Base-by-base conservation (phyloP, 371 early-diverging fungal genomes). In the Funneliformis caledonium region DNA sequence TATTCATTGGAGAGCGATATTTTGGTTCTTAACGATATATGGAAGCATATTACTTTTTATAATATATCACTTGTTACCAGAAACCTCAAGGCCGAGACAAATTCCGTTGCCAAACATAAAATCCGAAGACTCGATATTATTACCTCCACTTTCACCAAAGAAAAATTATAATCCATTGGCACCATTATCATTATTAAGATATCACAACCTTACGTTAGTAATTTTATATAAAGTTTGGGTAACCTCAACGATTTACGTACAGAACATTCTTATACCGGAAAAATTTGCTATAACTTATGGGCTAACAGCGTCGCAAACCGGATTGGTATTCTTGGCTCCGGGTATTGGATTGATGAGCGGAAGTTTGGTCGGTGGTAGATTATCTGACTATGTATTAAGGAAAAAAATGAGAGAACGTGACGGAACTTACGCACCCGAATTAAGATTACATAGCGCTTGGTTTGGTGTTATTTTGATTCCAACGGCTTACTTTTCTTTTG, bases 361-460 rank as follows among this genome's bases (percentile, higher is more conserved):
- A 12, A 64, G 65, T 52, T 48, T 52, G 16, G 14, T 79, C n/a
- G 79, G 79, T 37, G 79, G 79, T 11, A 67, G n/a, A 69, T 79
- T 69, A 56, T 52, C 68, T 16, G 79, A 79, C 69, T 69, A 56
- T 69, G 60, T 79, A 19, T 22, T 79, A 16, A 59, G 12, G 6
- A 33, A 31, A 65, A 26, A 5, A 65, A 65, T 33, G 37, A 31
- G 12, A 26, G n/a, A 65, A 12, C 4, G 7, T 33, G 65, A 19
- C 7, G 69, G 43, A 33, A 1, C 14, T 42, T 19, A 68, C 14
- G n/a, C 42, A 43, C 59, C 68, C 9, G 70, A 79, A 59, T n/a
- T 50, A 33, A 68, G 79, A 59, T 16, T 79, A 42, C n/a, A 79
- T 16, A 69, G 79, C 56, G 64, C 31, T 42, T 79, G 79, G 79